Evolutionary conservation across 139 green algal genomes (phyloP).

Genomic region (Chlamydomonas sp.): DNA sequence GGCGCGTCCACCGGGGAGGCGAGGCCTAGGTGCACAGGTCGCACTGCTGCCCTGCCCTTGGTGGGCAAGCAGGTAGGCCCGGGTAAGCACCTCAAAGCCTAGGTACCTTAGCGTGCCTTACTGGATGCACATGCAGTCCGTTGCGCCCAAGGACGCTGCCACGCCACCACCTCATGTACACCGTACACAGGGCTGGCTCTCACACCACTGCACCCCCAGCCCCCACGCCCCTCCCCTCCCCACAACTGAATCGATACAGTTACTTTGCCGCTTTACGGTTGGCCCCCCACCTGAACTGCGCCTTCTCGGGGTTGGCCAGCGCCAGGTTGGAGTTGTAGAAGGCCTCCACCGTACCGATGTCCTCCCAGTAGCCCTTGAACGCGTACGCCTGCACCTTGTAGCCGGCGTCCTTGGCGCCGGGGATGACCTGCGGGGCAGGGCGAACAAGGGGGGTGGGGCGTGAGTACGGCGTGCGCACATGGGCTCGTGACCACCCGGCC

Average conservation of each 20-base stretch:
- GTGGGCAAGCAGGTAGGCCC: neutral
- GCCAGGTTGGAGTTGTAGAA: conserved; percentile 98
- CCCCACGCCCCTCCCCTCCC: neutral
- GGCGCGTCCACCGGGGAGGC: too few species aligned
- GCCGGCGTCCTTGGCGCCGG: conserved; percentile 75
- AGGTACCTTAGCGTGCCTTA: too few species aligned
- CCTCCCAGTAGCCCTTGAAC: conserved; percentile 94
- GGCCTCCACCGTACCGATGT: conserved; percentile 95
- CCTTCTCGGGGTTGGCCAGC: conserved; percentile 83
- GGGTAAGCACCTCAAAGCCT: neutral
- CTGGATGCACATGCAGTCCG: too few species aligned
- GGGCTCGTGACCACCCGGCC: too few species aligned
- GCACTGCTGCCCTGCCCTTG: too few species aligned
- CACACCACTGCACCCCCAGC: neutral
- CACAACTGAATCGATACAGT: conserved; percentile 84
- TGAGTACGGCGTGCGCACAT: too few species aligned
- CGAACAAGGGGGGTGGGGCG: neutral
- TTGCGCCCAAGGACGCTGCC: too few species aligned
- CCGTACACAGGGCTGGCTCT: too few species aligned
- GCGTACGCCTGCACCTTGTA: conserved; percentile 82
- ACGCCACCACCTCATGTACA: too few species aligned
- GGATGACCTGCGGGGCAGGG: conserved; percentile 64
- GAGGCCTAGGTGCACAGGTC: too few species aligned
- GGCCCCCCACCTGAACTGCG: conserved; percentile 78
- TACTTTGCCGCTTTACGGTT: neutral